Evolutionary conservation across 495 filamentous ascomycete species (phyloP).

Genomic region (Rusavskia elegans): DNA sequence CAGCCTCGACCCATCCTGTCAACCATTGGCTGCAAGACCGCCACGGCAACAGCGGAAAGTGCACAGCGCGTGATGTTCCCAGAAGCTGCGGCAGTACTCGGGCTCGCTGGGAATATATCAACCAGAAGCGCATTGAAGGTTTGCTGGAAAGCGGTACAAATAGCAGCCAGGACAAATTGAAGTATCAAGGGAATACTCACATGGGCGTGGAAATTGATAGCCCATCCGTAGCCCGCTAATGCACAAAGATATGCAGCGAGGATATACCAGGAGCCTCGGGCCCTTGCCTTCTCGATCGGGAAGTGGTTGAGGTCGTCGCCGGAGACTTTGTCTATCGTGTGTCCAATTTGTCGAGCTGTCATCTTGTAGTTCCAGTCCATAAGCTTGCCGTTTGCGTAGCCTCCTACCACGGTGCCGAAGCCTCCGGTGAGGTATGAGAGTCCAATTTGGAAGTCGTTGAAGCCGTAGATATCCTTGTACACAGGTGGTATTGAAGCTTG

Average conservation of each 20-base stretch:
- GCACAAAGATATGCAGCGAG: conserved; percentile 11
- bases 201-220: conserved; percentile 27
- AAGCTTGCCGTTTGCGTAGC: conserved; percentile 77
- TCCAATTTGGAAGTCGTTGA: conserved; percentile 22
- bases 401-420: conserved; percentile 55
- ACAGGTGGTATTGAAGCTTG: conserved; percentile 19
- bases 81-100: conserved; percentile 20
- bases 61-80: conserved; percentile 20
- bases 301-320: conserved; percentile 38
- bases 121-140: conserved; percentile 16
- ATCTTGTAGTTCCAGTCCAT: conserved; percentile 32
- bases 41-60: conserved; percentile 17
- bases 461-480: conserved; percentile 16
- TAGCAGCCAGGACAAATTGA: conserved; percentile 24
- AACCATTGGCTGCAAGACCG: conserved; percentile 18
- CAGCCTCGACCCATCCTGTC: conserved; percentile 18
- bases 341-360: conserved; percentile 16
- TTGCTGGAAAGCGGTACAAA: not conserved
- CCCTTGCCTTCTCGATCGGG: conserved; percentile 46
- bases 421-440: conserved; percentile 27
- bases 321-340: conserved; percentile 23
- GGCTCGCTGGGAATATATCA: conserved; percentile 17
- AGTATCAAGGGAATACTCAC: conserved; percentile 37
- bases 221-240: conserved; percentile 42
- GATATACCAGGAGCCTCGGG: conserved; percentile 15